Evolutionary conservation across 163 green algal genomes (phyloP), one percentile per base, ranked within the genome.

Genomic region (Scenedesmus sp.): DNA sequence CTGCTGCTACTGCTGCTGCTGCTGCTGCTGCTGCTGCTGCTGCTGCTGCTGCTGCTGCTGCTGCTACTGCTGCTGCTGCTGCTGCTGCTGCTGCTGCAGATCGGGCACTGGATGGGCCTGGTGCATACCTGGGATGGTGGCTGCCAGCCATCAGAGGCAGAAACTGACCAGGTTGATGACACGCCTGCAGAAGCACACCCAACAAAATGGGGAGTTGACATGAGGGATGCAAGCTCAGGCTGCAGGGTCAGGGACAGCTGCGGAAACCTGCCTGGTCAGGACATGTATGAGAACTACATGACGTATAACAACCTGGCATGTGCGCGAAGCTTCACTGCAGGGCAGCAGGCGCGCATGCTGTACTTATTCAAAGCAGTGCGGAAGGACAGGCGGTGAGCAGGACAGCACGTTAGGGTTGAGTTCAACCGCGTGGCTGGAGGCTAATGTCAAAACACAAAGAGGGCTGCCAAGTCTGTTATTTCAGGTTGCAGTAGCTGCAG

Each of bases 281-380:
- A 91, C 23, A 52, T 66, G 12, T 79, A 67, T 26, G 81, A 91
- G 15, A 91, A 91, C 56, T 91, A 79, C 10, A 91, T 91, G 87
- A 46, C 46, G 1, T 91, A 91, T 52, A 91, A 87, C 74, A 91
- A 91, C 76, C 16, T 91, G 57, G 74, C 55, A 3, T 91, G 87
- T 86, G 87, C 87, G 2, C 54, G 26, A 15, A 87, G 56, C 26
- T 91, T 91, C 59, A 91, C 87, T 13, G 15, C 87, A 62, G 87
- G 87, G n/a, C 87, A 91, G 87, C 87, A 91, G 74, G 87, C 87
- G 34, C 87, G 87, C 26, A 86, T 86, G 87, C 8, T 91, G 76
- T 91, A 87, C 34, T 15, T 91, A 76, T 91, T 91, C 6, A 76
- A 46, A 12, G 87, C 87, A 8, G 87, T 91, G 6, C 64, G 87